These are phyloP conservation scores for Populus ilicifolia DNA, from an alignment of 345 rosid species.

Conservation along the genomic window DNA sequence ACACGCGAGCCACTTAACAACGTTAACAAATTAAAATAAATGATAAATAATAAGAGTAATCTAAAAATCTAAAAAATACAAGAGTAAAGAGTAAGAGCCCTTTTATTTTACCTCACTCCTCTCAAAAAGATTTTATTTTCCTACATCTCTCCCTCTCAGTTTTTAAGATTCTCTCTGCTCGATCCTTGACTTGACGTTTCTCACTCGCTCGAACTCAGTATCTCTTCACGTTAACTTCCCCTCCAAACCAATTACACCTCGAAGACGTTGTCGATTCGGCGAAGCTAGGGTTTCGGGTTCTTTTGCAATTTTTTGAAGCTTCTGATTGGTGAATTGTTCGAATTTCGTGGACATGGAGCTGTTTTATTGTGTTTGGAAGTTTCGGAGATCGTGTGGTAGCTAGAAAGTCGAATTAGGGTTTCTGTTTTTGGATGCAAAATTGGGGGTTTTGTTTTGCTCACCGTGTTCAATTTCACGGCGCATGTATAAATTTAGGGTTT, in stretches of 20 bases:
- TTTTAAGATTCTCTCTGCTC: neutral
- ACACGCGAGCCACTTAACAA: neutral
- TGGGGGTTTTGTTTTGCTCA: neutral
- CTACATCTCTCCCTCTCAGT: neutral
- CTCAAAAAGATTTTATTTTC: neutral
- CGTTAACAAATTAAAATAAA: neutral
- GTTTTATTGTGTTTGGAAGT: slow-evolving; percentile 3
- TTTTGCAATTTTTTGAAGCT: neutral
- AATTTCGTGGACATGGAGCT: slow-evolving; percentile 20
- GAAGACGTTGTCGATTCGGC: neutral
- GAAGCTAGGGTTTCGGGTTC: slow-evolving; percentile 19
- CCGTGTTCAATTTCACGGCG: neutral
- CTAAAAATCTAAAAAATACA: neutral
- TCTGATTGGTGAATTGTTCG: neutral
- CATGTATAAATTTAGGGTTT: slow-evolving; percentile 10
- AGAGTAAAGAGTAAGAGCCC: neutral
- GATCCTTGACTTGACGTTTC: neutral
- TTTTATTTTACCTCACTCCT: neutral
- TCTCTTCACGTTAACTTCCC: neutral
- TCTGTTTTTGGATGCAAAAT: slow-evolving; percentile 3
- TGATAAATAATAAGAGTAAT: neutral
- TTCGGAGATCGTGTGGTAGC: slow-evolving; percentile 10
- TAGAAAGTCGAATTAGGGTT: slow-evolving; percentile 8
- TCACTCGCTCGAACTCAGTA: neutral
- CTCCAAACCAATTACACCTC: neutral